Base-by-base conservation (phyloP, 805 yeast genomes). In the Zygosaccharomyces rouxii region DNA sequence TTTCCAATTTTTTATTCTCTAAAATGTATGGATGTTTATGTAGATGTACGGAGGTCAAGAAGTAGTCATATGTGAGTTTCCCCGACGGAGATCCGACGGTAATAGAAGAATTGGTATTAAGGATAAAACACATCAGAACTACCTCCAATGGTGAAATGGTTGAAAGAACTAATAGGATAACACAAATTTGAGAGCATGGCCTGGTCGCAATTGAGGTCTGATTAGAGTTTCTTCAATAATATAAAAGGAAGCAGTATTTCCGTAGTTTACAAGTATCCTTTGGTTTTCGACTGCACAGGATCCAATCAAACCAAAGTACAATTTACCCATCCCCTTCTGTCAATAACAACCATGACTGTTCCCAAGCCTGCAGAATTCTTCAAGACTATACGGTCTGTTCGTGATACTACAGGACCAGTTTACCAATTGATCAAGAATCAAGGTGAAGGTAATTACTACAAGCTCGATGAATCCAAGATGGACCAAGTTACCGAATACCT, bases 311-410 rank as follows among this genome's bases (percentile, higher is more conserved):
- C 23, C 23, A 22, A 22, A 22, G 6, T 22, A 22, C 23, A 22
- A 22, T 22, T 6, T 33, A n/a, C 14, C 4, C 7, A 14, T 6
- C 21, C 11, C 10, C 22, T 14, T 33, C 37, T 7, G n/a, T 10
- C 10, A 6, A 16, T 14, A 33, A 16, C 19, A 3, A 33, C 21
- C 5, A 49, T 49, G 52, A 49, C 52, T 10, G 38, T 28, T 7
- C 21, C 35, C 18, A 38, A 42, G 14, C 31, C 52, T 9, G 31
- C 38, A 10, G 40, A 38, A 26, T 75, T 77, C 47, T 61, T 80
- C 6, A 67, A 74, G 22, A 68, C 79, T n/a, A 77, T 81, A 40
- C 64, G 67, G 25, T 77, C 84, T 0, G 85, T 81, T 2, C 71
- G 86, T 53, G 81, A 74, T 47, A 74, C 79, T 18, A 71, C 79